Percentiles rank a stretch among this genome's conserved stretches.
Conservation (phyloP, 805 yeast species). For the Myxozyma neglecta region DNA sequence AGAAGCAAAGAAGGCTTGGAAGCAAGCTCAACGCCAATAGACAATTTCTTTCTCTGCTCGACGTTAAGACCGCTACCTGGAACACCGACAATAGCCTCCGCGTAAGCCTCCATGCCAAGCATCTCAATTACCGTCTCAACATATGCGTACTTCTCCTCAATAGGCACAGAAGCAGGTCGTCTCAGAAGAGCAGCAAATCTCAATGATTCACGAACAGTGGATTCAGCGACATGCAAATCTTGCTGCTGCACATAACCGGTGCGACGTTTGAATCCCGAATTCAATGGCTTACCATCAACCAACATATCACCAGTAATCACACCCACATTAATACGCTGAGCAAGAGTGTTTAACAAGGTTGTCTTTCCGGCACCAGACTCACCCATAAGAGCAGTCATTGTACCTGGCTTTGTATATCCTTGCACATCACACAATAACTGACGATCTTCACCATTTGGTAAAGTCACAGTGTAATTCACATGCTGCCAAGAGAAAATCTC, state of each 20-base stretch:
- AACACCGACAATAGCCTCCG: constrained; percentile 78
- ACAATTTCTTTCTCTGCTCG: constrained; percentile 65
- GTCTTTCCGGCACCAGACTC: constrained; percentile 89
- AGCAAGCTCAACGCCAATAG: constrained; percentile 71
- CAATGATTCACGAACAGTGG: constrained; percentile 74
- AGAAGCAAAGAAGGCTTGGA: constrained; percentile 65
- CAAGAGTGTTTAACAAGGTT: constrained; percentile 68
- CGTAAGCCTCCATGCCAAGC: constrained; percentile 66
- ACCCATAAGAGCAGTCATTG: constrained; percentile 80
- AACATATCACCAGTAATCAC: constrained; percentile 69
- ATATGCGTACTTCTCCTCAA: constrained; percentile 60
- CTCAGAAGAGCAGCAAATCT: constrained; percentile 70
- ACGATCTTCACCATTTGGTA: constrained; percentile 42
- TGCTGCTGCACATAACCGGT: constrained; percentile 84
- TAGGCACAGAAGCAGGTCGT: constrained; percentile 60
- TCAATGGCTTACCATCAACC: constrained; percentile 67
- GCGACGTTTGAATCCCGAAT: constrained; percentile 67
- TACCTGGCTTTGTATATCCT: constrained; percentile 80
- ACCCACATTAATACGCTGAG: constrained; percentile 70
- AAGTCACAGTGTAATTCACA: constrained; percentile 57
- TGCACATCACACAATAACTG: constrained; percentile 50
- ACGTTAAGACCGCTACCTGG: constrained; percentile 72
- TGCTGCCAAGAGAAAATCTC: constrained; percentile 60
- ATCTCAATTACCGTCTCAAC: constrained; percentile 67
- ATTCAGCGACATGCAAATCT: constrained; percentile 66